phyloP scores from a whole-genome alignment of 139 green algal species.

The Pseudopediastrum boryanum region DNA sequence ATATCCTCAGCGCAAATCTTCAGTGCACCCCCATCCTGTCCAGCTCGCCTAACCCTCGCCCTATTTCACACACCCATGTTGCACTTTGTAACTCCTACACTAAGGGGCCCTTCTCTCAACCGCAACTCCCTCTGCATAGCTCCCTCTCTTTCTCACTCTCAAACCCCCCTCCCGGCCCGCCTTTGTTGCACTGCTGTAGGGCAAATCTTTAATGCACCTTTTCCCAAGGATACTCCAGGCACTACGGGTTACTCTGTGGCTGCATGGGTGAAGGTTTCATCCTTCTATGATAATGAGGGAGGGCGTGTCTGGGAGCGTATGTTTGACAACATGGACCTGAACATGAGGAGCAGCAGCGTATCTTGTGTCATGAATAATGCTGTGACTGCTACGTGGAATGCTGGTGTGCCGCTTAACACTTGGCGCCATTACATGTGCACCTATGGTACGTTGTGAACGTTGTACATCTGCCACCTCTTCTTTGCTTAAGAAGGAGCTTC shows the following conservation, averaged over 20 bases:
- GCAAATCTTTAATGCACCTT: background rate
- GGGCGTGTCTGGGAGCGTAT: constrained; percentile 8
- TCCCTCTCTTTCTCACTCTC: too few relatives aligned
- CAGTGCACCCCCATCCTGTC: too few relatives aligned
- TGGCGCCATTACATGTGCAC: constrained; percentile 2
- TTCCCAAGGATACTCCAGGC: background rate
- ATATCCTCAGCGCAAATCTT: too few relatives aligned
- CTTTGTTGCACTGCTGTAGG: too few relatives aligned
- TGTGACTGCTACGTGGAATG: background rate
- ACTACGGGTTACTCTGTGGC: background rate
- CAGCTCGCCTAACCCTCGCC: too few relatives aligned
- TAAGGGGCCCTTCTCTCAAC: too few relatives aligned
- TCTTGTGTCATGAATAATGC: constrained; percentile 7
- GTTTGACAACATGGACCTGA: background rate
- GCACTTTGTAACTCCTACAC: too few relatives aligned
- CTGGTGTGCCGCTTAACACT: background rate
- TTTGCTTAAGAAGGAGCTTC: too few relatives aligned
- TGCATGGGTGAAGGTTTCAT: background rate
- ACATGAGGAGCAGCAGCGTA: background rate
- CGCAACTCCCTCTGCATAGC: too few relatives aligned
- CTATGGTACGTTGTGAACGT: background rate
- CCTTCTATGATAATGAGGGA: background rate
- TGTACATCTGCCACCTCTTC: too few relatives aligned
- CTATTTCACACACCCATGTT: too few relatives aligned
- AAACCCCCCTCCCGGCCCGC: too few relatives aligned